Conservation (phyloP, 345 rosid genomes). For the Mercurialis annua region DNA sequence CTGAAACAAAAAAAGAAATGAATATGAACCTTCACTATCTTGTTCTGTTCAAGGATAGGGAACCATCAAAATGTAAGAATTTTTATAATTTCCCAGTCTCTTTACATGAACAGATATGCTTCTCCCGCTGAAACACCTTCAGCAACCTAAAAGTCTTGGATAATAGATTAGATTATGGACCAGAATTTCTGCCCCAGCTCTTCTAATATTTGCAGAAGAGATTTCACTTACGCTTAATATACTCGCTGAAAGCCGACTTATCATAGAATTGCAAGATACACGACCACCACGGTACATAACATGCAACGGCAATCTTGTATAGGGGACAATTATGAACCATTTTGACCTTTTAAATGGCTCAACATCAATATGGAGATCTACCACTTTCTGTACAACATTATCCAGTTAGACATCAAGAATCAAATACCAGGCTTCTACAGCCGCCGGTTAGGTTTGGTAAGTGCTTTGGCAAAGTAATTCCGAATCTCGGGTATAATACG, state of each 20-base stretch:
- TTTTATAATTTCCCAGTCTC: neutral
- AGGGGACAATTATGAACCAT: constrained; percentile 26
- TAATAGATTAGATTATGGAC: constrained; percentile 9
- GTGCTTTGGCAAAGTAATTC: constrained; percentile 67
- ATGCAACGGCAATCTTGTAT: constrained; percentile 20
- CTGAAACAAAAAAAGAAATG: too few species aligned
- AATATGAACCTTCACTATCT: neutral
- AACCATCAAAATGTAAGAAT: neutral
- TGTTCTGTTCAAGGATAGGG: neutral
- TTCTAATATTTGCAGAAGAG: neutral
- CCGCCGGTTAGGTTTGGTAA: constrained; percentile 61
- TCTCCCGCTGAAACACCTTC: neutral
- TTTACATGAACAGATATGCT: constrained; percentile 3
- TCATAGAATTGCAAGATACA: constrained; percentile 8
- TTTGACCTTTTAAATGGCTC: constrained; percentile 22
- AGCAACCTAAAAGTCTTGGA: neutral
- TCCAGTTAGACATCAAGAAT: constrained; percentile 38
- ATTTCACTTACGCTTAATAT: neutral
- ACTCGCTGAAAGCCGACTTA: constrained; percentile 10
- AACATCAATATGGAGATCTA: constrained; percentile 23
- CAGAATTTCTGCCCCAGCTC: neutral
- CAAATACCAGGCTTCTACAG: constrained; percentile 42
- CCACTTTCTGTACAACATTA: constrained; percentile 48
- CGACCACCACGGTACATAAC: constrained; percentile 9
- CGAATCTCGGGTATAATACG: constrained; percentile 73